Base-by-base conservation (phyloP, 108 stramenopile genomes). In the Craspedostauros australis region DNA sequence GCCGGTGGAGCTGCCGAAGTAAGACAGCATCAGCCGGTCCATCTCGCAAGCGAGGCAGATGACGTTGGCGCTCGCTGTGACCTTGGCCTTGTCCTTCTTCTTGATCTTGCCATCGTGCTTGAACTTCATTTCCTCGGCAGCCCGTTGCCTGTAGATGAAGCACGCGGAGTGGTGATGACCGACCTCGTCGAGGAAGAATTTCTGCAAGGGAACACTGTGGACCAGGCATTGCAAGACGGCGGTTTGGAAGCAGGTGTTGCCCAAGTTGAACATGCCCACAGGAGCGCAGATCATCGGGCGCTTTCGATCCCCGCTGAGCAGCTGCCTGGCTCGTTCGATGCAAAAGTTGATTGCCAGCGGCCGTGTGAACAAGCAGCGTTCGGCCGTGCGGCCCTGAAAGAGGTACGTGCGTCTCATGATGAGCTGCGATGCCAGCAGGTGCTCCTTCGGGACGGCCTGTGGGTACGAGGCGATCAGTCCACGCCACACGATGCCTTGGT, bases 241-340 rank as follows among this genome's bases (percentile, higher is more conserved):
- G 64, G 60, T 89, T 67, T 86, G 83, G 60, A 72, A 93, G 71
- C 94, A 93, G 20, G 88, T 92, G 60, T 91, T 87, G 2, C 94
- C 94, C 21, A 91, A 69, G 49, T 93, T 93, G 57, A 77, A 93
- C 55, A 91, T 82, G 8, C 94, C 93, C 25, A 88, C 81, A 15
- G 84, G 84, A 29, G 68, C 64, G 16, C 23, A 19, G 24, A 86
- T 74, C 36, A 46, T 50, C 18, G 39, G 66, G 33, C 61, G 39
- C 2, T 70, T 28, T n/a, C 15, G 4, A 9, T 40, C 51, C 21
- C 39, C 42, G 55, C 23, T 38, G 60, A 63, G 45, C 36, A 23
- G 40, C 31, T 58, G 47, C 0, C 39, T 33, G 12, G 61, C 50
- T n/a, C n/a, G n/a, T n/a, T n/a, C n/a, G n/a, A n/a, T n/a, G 30